Percentiles rank a stretch among this genome's conserved stretches.
Evolutionary conservation across 2,329 filamentous ascomycete genomes (phyloP).

Genomic region (Stagonosporopsis rhizophila): DNA sequence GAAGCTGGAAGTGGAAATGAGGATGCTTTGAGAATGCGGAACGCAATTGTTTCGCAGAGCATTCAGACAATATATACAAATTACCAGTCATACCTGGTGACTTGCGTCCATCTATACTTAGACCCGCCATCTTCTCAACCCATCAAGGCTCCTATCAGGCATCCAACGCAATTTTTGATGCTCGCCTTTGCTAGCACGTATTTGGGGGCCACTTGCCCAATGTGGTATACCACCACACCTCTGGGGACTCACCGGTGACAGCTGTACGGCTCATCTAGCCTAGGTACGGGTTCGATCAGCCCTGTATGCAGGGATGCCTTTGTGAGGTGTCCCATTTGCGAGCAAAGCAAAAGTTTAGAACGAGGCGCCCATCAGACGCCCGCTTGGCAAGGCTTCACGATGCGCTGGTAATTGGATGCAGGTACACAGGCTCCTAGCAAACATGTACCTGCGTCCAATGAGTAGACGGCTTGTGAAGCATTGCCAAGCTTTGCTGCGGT

Average conservation of each 20-base stretch:
- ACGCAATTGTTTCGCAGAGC: too few species aligned
- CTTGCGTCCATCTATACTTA: neutral
- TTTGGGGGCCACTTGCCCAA: neutral
- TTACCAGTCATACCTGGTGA: neutral
- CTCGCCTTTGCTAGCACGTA: neutral
- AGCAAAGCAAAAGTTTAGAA: neutral
- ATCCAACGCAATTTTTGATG: neutral
- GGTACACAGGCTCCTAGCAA: neutral
- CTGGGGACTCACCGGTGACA: neutral
- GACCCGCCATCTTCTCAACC: neutral
- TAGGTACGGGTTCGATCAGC: neutral
- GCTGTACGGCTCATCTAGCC: neutral
- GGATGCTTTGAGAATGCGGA: neutral
- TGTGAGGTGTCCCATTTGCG: neutral
- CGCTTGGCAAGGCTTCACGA: neutral
- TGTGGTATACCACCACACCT: neutral
- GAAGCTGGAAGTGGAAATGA: neutral
- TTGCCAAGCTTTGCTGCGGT: neutral
- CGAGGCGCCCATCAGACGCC: neutral
- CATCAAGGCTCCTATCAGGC: conserved; percentile 3
- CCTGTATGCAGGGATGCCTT: neutral
- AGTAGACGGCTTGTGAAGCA: neutral
- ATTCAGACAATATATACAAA: neutral
- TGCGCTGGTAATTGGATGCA: conserved; percentile 2
- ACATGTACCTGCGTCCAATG: neutral